A percentile compares a stretch with the other conserved stretches of the same genome.
Evolutionary conservation across 495 filamentous ascomycete species (phyloP).

Genomic region (Entonaema liquescens): DNA sequence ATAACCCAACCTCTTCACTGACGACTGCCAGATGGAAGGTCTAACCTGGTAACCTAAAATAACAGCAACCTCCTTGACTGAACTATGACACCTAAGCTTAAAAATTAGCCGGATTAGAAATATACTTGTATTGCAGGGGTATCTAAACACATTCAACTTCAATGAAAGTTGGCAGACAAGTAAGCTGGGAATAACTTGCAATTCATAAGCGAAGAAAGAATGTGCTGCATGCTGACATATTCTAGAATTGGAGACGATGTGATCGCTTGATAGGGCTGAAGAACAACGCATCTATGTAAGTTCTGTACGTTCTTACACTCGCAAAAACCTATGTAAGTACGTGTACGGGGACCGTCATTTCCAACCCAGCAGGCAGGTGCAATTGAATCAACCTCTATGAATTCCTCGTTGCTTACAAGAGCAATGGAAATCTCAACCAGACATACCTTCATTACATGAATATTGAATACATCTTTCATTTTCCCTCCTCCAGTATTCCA

Average conservation of each 20-base stretch:
- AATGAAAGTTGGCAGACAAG: not conserved
- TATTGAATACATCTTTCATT: not conserved
- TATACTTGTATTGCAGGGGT: not conserved
- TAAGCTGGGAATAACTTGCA: not conserved
- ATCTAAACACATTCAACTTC: not conserved
- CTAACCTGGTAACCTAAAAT: not conserved
- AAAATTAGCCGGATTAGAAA: not conserved
- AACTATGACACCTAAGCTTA: not conserved
- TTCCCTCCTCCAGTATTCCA: not conserved
- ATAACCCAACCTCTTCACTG: too few species aligned
- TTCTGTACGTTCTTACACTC: not conserved
- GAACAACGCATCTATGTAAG: not conserved
- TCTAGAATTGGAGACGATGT: not conserved
- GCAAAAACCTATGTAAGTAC: not conserved
- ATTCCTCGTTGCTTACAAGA: not conserved
- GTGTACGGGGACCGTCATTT: not conserved
- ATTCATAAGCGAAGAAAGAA: not conserved
- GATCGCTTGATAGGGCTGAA: conserved; percentile 2
- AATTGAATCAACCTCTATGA: not conserved
- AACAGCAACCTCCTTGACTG: not conserved
- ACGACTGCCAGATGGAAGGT: not conserved
- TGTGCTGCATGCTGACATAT: not conserved
- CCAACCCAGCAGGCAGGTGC: not conserved
- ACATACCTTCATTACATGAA: not conserved
- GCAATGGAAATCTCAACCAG: not conserved